Base-by-base conservation (phyloP, 768 basidiomycete genomes). In the Plicaturopsis crispa region DNA sequence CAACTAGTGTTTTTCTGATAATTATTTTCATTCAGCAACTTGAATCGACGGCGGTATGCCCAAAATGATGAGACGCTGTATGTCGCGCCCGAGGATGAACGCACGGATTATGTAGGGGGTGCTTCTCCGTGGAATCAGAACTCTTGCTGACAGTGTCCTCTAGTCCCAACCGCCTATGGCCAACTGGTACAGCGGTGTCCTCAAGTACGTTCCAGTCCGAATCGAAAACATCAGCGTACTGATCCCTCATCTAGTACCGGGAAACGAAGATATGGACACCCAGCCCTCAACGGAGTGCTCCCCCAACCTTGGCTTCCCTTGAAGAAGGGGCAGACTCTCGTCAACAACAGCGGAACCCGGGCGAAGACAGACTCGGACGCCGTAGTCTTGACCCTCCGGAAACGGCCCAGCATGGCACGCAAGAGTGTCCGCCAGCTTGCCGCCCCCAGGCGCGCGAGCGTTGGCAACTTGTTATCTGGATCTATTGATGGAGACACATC, bases 101-200 rank as follows among this genome's bases (percentile, higher is more conserved):
- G 85, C 23, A 93, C 91, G 13, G 88, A 93, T 61, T 93, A 93
- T 57, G 85, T 84, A 45, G 43, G 72, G 59, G 14, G 10, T 28
- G 14, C 2, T 31, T 39, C 24, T 19, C 19, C n/a, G 24, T 5
- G 37, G 16, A 24, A 21, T 12, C 13, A 2, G 4, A 13, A 24
- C 18, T 19, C 22, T 26, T 32, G 30, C 17, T 28, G 33, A 14
- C 38, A 47, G 31, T 50, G 41, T 42, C 34, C 3, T 50, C 2
- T 49, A 92, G 84, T 91, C 89, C 0, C 94, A 98, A 58, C 93
- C 94, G 0, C 94, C 94, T 0, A 92, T 98, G 88, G 82, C 85
- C 11, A 89, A 89, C 49, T 93, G 89, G 80, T 97, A 90, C 56
- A 73, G 72, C 31, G 94, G 94, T 0, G 89, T 98, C 16, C 67